Base-by-base conservation (phyloP, 2,329 filamentous ascomycete genomes). In the Hypoxylon sp. region DNA sequence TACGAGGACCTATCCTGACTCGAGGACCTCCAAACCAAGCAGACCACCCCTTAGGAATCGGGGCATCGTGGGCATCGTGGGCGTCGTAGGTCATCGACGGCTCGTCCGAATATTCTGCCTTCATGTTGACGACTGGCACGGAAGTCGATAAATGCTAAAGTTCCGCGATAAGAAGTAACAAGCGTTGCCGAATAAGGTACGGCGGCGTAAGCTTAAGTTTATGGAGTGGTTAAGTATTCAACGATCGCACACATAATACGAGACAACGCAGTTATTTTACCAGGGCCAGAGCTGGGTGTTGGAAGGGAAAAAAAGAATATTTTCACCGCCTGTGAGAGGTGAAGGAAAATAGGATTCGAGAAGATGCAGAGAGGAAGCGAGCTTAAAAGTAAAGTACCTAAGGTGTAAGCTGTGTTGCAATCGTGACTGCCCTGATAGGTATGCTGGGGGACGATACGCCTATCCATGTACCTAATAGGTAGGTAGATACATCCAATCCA, bases 1-100 rank as follows among this genome's bases (percentile, higher is more conserved):
- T 88, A 54, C 86, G 84, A 63, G 83, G 85, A 1, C 86, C 86
- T 53, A 88, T 78, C 44, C 73, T 75, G 48, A 86, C 82, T 13
- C 70, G 68, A 2, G 70, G 74, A 14, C 80, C 80, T 24, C 81
- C 80, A 46, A 82, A 82, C 80, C 79, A 82, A 44, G 78, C 74
- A 1, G 79, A 77, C 71, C 76, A 77, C 26, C 76, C 76, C n/a
- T 58, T 67, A 14, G 74, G 70, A 14, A 72, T 63, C n/a, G 79
- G 74, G 13, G 90, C 81, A 29, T 84, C 84, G 42, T 86, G 74
- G 13, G 90, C 81, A 29, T 84, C 84, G 42, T 86, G 81, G 24
- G 94, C 84, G 3, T 72, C 72, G 57, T 70, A 70, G 10, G 63
- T 39, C 39, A 44, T 44, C 29, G 71, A 72, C n/a, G 68, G 67